Base-by-base conservation (phyloP, 1,284 basidiomycete species). In the Trichosporon coremiiforme region DNA sequence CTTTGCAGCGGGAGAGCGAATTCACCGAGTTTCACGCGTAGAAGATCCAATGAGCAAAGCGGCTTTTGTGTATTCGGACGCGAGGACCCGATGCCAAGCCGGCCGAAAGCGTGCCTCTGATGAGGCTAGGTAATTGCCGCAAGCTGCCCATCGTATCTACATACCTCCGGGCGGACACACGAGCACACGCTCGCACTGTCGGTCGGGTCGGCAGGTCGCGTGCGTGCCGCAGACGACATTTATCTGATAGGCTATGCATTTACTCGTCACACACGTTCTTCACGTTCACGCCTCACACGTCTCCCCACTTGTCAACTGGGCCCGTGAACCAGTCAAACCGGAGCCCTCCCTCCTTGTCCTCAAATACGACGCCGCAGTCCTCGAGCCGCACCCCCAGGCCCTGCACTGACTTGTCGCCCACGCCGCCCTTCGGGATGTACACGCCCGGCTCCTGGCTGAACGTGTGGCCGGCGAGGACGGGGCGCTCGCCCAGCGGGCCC, bases 401-500 rank as follows among this genome's bases (percentile, higher is more conserved):
- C 47, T 87, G 89, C 73, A 90, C 87, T 0, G 68, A 70, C 38
- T 68, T 65, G 45, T 69, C 41, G 31, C 69, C 70, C 15, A 71
- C 69, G 41, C 67, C 65, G 1, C 68, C 72, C 1, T 60, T 15
- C 2, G 80, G 79, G 66, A 94, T 90, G 80, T 94, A 94, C 35
- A 94, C 85, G 0, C 92, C 92, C 1, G 92, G 93, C 80, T 95
- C 92, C 75, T 93, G 86, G 7, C 90, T 92, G 82, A 94, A 93
- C 0, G 90, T 86, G 77, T 93, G 89, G 0, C 91, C 91, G 0
- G 80, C 80, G 60, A 86, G 82, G 66, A 93, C 87, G 29, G 86
- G 75, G 25, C 71, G 72, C 15, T 75, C 67, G 13, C 80, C 80
- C 6, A 77, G 71, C 3, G 69, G 66, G 9, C 90, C 90, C 35